phyloP scores from a whole-genome alignment of 805 yeast species.

The Starmerella apicola region DNA sequence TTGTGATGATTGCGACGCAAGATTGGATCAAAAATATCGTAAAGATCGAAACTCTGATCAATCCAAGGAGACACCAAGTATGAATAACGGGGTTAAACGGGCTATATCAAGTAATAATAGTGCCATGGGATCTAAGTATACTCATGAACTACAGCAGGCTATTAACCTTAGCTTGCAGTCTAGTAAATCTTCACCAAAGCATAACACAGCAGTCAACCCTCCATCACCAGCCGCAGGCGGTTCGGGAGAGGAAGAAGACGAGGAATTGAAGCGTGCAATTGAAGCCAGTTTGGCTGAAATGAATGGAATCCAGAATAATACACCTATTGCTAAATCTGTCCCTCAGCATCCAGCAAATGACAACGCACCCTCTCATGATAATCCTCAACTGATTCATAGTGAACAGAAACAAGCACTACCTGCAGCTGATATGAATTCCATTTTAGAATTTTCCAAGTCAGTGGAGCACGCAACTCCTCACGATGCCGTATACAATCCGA shows the following conservation, averaged over 20 bases:
- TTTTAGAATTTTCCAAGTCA: conserved; percentile 7
- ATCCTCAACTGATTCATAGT: not conserved
- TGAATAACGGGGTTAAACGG: conserved; percentile 5
- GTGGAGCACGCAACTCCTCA: conserved; percentile 17
- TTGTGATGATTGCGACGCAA: conserved; percentile 77
- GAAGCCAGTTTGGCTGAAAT: conserved; percentile 78
- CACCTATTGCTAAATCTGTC: not conserved
- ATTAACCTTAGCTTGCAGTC: conserved; percentile 68
- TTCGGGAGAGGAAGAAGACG: conserved; percentile 24
- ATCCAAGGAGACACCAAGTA: conserved; percentile 19
- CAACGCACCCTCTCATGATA: not conserved
- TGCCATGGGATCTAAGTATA: conserved; percentile 23
- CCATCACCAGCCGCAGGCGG: conserved; percentile 26
- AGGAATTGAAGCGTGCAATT: conserved; percentile 82
- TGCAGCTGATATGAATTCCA: conserved; percentile 7
- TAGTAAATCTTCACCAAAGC: conserved; percentile 17
- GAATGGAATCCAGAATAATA: conserved; percentile 18
- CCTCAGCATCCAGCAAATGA: not conserved
- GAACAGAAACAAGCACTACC: conserved; percentile 5
- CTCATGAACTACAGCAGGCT: conserved; percentile 62
- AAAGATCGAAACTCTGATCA: conserved; percentile 3
- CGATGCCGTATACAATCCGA: conserved; percentile 18
- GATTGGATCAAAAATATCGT: conserved; percentile 33
- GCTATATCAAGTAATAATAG: conserved; percentile 12
- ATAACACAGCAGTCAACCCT: conserved; percentile 15